A percentile compares a stretch with the other conserved stretches of the same genome.
These are phyloP conservation scores for Lyophyllum atratum DNA, from an alignment of 768 basidiomycete genomes.

Conservation along the genomic window DNA sequence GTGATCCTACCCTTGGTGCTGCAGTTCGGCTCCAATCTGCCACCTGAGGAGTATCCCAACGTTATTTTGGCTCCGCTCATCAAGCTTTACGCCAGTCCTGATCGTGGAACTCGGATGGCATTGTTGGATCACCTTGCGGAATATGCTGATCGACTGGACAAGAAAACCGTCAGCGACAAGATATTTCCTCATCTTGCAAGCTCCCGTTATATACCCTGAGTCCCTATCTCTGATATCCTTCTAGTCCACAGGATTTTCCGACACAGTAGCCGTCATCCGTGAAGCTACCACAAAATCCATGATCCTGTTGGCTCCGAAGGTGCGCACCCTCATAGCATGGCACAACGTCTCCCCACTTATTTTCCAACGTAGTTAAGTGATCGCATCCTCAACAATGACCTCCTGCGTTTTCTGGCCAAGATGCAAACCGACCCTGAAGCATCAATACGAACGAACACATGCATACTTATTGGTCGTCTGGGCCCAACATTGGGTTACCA, in stretches of 20 bases:
- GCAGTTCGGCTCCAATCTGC: slow-evolving; percentile 71
- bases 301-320: slow-evolving; percentile 83
- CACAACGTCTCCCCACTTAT: slow-evolving; percentile 2
- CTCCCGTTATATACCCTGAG: slow-evolving; percentile 4
- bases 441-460: slow-evolving; percentile 96
- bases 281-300: slow-evolving; percentile 94
- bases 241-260: slow-evolving; percentile 94
- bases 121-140: slow-evolving; percentile 83
- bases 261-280: slow-evolving; percentile 91
- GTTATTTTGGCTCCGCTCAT: slow-evolving; percentile 77
- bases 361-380: slow-evolving; percentile 69
- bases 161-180: slow-evolving; percentile 80
- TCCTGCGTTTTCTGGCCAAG: slow-evolving; percentile 89
- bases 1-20: slow-evolving; percentile 83
- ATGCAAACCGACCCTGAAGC: slow-evolving; percentile 92
- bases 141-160: slow-evolving; percentile 86
- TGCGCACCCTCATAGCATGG: slow-evolving; percentile 22
- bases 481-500: slow-evolving; percentile 83
- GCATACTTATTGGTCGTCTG: slow-evolving; percentile 91
- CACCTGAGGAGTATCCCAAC: slow-evolving; percentile 69
- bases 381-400: slow-evolving; percentile 93
- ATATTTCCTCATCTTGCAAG: slow-evolving; percentile 92
- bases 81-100: slow-evolving; percentile 85
- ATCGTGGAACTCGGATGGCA: slow-evolving; percentile 93
- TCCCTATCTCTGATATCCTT: slow-evolving; percentile 1